These are phyloP conservation scores for Ophiostoma fasciatum DNA, from an alignment of 2,329 filamentous ascomycete species.

Conservation along the genomic window DNA sequence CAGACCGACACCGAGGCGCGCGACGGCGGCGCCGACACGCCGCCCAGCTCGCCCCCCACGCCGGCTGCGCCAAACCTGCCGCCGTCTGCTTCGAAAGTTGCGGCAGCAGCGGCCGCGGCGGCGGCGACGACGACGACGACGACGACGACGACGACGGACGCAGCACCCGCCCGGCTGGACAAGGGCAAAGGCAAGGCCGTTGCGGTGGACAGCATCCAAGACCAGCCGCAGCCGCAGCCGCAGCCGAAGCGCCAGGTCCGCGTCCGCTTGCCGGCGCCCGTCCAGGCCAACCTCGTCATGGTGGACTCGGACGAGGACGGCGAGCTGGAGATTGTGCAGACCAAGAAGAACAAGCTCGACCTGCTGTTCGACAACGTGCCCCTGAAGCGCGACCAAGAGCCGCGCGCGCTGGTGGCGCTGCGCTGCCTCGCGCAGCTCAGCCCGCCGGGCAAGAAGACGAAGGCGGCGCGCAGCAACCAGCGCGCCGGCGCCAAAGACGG, in stretches of 20 bases:
- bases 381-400: slow-evolving; percentile 45
- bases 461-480: slow-evolving; percentile 6
- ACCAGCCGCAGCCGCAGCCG: slow-evolving; percentile 13
- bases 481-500: slow-evolving; percentile 1
- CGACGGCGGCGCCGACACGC: slow-evolving; percentile 36
- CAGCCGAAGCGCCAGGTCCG: slow-evolving; percentile 32
- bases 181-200: slow-evolving; percentile 37
- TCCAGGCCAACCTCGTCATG: slow-evolving; percentile 23
- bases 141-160: neutral
- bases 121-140: too few relatives aligned
- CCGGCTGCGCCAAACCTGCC: neutral
- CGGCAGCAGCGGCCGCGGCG: slow-evolving; percentile 12
- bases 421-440: slow-evolving; percentile 58
- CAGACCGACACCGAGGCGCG: slow-evolving; percentile 30
- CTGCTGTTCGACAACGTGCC: slow-evolving; percentile 59
- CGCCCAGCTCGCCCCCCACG: slow-evolving; percentile 53
- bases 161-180: neutral
- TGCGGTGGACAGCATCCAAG: slow-evolving; percentile 13
- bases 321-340: slow-evolving; percentile 45
- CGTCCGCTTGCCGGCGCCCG: slow-evolving; percentile 28
- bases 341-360: slow-evolving; percentile 36
- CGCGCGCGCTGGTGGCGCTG: slow-evolving; percentile 49
- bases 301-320: slow-evolving; percentile 33
- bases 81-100: neutral
- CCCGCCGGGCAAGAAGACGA: slow-evolving; percentile 36